These are phyloP conservation scores for Fusarium sp. DNA, from an alignment of 2,329 filamentous ascomycete species.

Conservation along the genomic window DNA sequence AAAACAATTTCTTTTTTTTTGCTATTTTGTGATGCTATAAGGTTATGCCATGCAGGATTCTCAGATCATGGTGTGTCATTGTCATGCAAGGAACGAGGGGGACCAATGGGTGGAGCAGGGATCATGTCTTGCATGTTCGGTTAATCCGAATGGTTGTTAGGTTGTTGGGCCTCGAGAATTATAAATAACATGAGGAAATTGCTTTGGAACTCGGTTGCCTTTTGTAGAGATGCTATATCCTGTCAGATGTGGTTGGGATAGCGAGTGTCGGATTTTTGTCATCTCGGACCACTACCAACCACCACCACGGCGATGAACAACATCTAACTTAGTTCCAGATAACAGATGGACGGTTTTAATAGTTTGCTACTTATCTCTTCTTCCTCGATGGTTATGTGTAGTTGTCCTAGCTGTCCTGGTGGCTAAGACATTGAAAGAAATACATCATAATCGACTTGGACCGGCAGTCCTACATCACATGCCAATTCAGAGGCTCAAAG, in stretches of 20 bases:
- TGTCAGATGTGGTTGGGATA: not conserved
- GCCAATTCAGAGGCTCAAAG: not conserved
- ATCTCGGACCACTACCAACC: not conserved
- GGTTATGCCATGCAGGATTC: slow-evolving; percentile 11
- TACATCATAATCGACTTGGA: not conserved
- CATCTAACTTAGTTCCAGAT: not conserved
- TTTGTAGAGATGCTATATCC: not conserved
- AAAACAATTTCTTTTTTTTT: slow-evolving; percentile 18
- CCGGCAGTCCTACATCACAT: not conserved
- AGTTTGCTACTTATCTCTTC: not conserved
- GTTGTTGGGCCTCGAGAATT: not conserved
- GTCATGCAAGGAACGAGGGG: not conserved
- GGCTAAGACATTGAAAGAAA: not conserved
- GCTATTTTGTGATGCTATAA: slow-evolving; percentile 1
- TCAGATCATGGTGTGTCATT: not conserved
- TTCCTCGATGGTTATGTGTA: not conserved
- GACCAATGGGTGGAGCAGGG: not conserved
- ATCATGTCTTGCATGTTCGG: not conserved
- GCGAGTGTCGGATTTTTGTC: not conserved
- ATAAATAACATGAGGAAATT: not conserved
- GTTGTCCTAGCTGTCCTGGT: not conserved
- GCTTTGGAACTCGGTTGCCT: not conserved
- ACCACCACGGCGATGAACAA: not conserved
- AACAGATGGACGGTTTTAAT: not conserved
- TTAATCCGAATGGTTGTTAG: not conserved